Evolutionary conservation across 139 green algal genomes (phyloP).

Genomic region (Chlorella sp.): DNA sequence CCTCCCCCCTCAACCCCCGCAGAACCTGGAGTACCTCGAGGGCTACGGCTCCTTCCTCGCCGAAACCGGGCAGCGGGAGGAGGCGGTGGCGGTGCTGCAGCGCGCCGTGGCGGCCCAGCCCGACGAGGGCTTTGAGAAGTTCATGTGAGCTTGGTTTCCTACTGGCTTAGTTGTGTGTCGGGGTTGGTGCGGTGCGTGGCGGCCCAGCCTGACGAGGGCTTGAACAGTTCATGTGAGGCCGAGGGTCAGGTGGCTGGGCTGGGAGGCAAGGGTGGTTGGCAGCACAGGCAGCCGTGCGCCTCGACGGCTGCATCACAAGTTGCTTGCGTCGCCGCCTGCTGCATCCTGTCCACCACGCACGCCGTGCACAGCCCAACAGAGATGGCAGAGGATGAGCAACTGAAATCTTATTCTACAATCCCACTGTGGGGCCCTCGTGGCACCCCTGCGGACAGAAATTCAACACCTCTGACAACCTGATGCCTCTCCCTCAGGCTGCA

Average conservation of each 20-base stretch:
- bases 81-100: slow-evolving; percentile 67
- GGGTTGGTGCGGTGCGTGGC: slow-evolving; percentile 60
- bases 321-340: not conserved
- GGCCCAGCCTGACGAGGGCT: slow-evolving; percentile 67
- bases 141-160: slow-evolving; percentile 64
- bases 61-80: slow-evolving; percentile 60
- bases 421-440: not conserved
- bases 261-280: slow-evolving; percentile 53
- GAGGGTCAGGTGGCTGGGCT: not conserved
- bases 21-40: slow-evolving; percentile 71
- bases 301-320: not conserved
- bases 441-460: slow-evolving; percentile 5
- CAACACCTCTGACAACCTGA: slow-evolving; percentile 51
- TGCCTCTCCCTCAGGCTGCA: not conserved
- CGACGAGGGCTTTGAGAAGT: slow-evolving; percentile 83
- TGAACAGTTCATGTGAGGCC: slow-evolving; percentile 85
- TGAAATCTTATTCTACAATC: slow-evolving; percentile 33
- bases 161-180: not conserved
- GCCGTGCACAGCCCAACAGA: not conserved
- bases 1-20: not conserved
- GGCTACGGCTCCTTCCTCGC: slow-evolving; percentile 71
- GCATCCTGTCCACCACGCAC: not conserved
- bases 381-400: slow-evolving; percentile 27
- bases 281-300: too few species aligned
- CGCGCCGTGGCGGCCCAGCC: slow-evolving; percentile 61